Evolutionary conservation across 768 basidiomycete genomes (phyloP), one percentile per base, ranked within the genome.

Genomic region (Coprinopsis marcescibilis): DNA sequence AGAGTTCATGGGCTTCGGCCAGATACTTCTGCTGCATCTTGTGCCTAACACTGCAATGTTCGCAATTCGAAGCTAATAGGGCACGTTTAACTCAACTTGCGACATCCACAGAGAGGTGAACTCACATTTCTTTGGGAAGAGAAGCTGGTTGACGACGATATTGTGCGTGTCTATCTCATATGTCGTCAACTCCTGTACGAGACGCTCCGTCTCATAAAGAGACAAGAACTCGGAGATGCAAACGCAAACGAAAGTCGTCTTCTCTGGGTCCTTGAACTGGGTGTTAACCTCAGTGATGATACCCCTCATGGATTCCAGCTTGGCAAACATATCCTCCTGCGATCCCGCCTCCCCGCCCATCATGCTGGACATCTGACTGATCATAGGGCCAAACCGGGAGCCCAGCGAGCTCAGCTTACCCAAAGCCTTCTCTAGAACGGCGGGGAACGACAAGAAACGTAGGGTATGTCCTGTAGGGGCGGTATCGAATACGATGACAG

Each of bases 11-110:
- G 13, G 95, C 94, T 68, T 98, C 96, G 39, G 75, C 77, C 17
- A 99, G 80, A 65, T 99, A 99, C 65, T 96, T 97, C 67, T 96
- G 93, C 67, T 98, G 93, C 95, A 98, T 98, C 69, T 85, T 87
- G 65, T 90, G 84, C 50, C 96, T 81, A 15, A 97, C 93, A 43
- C 76, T 75, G 66, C 96, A 99, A 65, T 98, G 95, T 55, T 94
- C 90, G 66, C 96, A 99, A 60, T 88, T 88, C 25, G 93, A 89
- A 32, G 75, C 94, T 94, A 62, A 4, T 26, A 45, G 17, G 26
- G 44, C 33, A 5, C 10, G 14, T 3, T 24, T 5, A 11, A 43
- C 11, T 12, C n/a, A 23, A 17, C 15, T 12, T 43, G 4, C 24
- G 19, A 38, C 48, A 20, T 29, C 36, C 54, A 24, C 21, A 26